Evolutionary conservation across 1,284 basidiomycete species (phyloP), one percentile per base, ranked within the genome.

Genomic region (Irpex sp.): DNA sequence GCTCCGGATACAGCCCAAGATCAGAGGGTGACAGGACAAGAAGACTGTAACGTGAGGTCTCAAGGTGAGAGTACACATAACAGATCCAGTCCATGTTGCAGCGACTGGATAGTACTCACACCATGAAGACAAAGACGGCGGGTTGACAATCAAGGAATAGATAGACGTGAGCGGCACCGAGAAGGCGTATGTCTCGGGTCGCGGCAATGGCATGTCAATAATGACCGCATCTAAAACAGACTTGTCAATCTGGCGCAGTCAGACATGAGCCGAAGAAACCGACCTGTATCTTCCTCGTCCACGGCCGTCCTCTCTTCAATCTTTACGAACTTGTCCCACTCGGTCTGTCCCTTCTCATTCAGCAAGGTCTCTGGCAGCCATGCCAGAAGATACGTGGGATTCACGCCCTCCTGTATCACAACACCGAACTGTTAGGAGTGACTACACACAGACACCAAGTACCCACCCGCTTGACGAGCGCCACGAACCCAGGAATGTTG

Each of bases 181-280:
- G 78, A 98, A 98, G 1, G 97, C 95, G 72, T 98, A 97, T 19
- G 92, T 92, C 73, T 95, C 92, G 5, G 93, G 89, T 60, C 89
- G 78, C 68, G 87, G 86, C 0, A 82, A 83, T 33, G 91, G 92
- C 60, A 91, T 81, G 69, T 91, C 90, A 65, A 93, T 90, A 36
- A 93, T 79, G 50, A 93, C 89, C 17, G 85, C 86, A 72, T 93
- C 91, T 93, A 66, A 26, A 60, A 17, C 63, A 8, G 19, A 13
- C 13, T 35, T 2, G 7, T 55, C 9, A 55, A 26, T 15, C 5
- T 2, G 33, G 53, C n/a, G 26, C 9, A 17, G 19, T 9, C 53
- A 35, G 19, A 31, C 9, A 8, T 55, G 19, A 21, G 7, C 6
- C 11, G 53, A 6, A 26, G 9, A 26, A 55, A 55, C 82, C 60